These are phyloP conservation scores for Tetracentron sinense DNA, from an alignment of 164 flowering plant genomes.

Conservation along the genomic window DNA sequence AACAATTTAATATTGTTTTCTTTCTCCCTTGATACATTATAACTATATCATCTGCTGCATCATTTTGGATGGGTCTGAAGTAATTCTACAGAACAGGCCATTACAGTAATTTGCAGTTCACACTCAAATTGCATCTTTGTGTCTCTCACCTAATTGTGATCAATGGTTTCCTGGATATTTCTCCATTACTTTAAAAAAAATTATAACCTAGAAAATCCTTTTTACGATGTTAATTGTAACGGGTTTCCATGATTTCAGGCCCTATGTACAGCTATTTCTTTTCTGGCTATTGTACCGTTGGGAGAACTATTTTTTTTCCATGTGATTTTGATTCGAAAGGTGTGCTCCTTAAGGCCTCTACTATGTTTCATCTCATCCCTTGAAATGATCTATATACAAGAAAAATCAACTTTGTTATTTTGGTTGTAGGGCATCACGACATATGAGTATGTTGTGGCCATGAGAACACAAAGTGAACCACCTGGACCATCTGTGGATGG, in stretches of 20 bases:
- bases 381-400: no score
- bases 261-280: constrained; percentile 66
- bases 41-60: no score
- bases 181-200: background rate
- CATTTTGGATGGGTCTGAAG: no score
- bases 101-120: no score
- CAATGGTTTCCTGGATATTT: background rate
- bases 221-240: background rate
- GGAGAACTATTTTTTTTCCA: constrained; percentile 89
- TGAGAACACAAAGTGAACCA: constrained; percentile 91
- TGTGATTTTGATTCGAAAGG: constrained; percentile 79
- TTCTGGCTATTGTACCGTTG: constrained; percentile 67
- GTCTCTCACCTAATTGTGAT: background rate
- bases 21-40: no score
- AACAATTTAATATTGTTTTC: no score
- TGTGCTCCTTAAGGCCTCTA: constrained; percentile 15
- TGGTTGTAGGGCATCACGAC: constrained; percentile 83
- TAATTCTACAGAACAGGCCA: no score
- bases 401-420: background rate
- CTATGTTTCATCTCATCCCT: background rate
- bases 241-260: constrained; percentile 42
- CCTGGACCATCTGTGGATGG: constrained; percentile 87
- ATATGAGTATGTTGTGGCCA: constrained; percentile 91
- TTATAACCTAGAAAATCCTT: background rate
- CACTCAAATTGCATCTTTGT: no score